phyloP scores from a whole-genome alignment of 2,329 filamentous ascomycete genomes.

The Ascochyta koolunga region DNA sequence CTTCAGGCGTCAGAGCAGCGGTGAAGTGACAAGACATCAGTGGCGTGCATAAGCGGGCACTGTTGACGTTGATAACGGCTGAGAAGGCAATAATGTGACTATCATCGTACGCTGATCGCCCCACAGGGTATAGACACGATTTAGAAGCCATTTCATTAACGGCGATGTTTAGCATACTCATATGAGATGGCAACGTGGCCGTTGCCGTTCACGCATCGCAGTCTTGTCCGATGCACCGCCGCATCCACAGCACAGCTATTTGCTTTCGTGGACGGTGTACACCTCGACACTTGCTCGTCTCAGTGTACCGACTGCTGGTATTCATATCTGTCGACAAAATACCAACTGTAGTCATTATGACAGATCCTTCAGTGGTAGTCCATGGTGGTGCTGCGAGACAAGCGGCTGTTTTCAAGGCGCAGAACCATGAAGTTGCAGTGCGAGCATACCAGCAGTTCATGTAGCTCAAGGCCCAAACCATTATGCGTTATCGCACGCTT shows the following conservation, averaged over 20 bases:
- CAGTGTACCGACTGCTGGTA: neutral
- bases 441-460: neutral
- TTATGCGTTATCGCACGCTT: neutral
- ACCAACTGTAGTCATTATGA: neutral
- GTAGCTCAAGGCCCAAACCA: neutral
- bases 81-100: conserved; percentile 2
- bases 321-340: neutral
- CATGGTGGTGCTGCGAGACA: neutral
- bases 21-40: conserved; percentile 2
- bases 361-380: neutral
- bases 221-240: conserved; percentile 1
- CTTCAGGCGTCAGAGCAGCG: conserved; percentile 3
- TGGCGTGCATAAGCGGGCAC: conserved; percentile 5
- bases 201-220: conserved; percentile 4
- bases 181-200: conserved; percentile 3
- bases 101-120: neutral
- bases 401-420: conserved; percentile 1
- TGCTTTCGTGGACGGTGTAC: conserved; percentile 5
- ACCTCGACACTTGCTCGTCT: neutral
- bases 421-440: neutral
- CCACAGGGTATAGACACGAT: conserved; percentile 1
- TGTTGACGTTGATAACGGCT: conserved; percentile 1
- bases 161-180: neutral
- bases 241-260: conserved; percentile 9
- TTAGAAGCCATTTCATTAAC: neutral